Evolutionary conservation across 1,284 basidiomycete genomes (phyloP), one percentile per base, ranked within the genome.

Genomic region (Vanrija pseudolonga): DNA sequence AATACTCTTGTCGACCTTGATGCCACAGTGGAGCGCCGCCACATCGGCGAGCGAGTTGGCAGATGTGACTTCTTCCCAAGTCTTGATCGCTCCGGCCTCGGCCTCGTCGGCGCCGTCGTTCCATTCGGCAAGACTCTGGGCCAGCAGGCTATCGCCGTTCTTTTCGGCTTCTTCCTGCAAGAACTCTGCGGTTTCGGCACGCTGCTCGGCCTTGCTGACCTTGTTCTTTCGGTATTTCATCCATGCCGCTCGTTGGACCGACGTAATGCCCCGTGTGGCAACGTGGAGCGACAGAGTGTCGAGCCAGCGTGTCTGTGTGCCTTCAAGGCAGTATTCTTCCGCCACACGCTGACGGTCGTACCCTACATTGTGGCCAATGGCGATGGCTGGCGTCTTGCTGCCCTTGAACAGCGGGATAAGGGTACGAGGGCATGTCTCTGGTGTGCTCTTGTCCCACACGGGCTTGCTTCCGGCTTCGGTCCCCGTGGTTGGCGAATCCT

Each of bases 251-350:
- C 94, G 85, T 71, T 98, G 96, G 60, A 93, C 89, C 0, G 90
- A 93, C 0, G 93, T 95, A 54, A 98, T 95, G 6, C 96, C 95
- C 57, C 89, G 87, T 3, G 93, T 88, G 5, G 96, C 92, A 46
- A 96, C 87, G 71, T 99, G 95, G 11, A 99, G 80, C 1, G 91
- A 86, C 84, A 98, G 91, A 0, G 95, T 99, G 71, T 98, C 96
- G 38, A 98, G 76, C 73, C 90, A 99, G 2, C 95, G 84, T 20
- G 84, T 94, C 43, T 81, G 76, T 0, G 88, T 88, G 0, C 82
- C 80, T 1, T 79, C 68, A 6, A 97, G 73, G 51, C 78, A 78
- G 71, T 99, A 98, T 72, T 99, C 96, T 61, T 97, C 90, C 20
- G 78, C 72, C 15, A 96, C 80, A 15, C 93, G 82, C 7, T 84